Percentiles rank a stretch among this genome's conserved stretches.
phyloP scores from a whole-genome alignment of 192 early-diverging fungal genomes.

The Coemansia sp. region DNA sequence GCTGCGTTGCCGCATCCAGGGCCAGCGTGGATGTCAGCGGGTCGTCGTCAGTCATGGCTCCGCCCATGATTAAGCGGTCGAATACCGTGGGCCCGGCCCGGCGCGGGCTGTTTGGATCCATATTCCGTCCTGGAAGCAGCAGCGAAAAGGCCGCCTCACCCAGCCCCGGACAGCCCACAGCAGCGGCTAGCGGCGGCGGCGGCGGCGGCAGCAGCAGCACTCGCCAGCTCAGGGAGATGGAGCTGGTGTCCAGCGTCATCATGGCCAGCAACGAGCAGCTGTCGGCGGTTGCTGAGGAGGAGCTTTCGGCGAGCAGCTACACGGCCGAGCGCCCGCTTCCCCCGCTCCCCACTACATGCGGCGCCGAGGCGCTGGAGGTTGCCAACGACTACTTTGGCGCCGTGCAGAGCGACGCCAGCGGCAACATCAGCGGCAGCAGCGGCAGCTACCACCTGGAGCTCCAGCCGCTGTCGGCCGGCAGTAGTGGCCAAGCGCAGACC shows the following conservation, averaged over 20 bases:
- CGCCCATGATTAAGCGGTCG: constrained; percentile 37
- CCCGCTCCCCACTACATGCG: constrained; percentile 5
- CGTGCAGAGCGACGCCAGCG: constrained; percentile 7
- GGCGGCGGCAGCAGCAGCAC: not conserved
- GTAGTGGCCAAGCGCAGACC: constrained; percentile 8
- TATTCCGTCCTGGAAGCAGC: constrained; percentile 12
- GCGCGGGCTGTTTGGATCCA: constrained; percentile 31
- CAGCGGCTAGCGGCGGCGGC: not conserved
- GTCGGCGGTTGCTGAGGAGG: not conserved
- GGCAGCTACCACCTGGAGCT: not conserved
- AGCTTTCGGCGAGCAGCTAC: not conserved
- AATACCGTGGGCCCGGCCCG: constrained; percentile 42
- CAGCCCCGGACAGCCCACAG: not conserved
- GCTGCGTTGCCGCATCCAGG: not conserved
- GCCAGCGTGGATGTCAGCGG: constrained; percentile 37
- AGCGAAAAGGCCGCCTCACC: not conserved
- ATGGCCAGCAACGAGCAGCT: not conserved
- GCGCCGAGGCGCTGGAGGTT: not conserved
- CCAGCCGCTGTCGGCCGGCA: not conserved
- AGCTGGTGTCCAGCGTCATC: constrained; percentile 9
- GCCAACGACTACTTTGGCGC: constrained; percentile 37
- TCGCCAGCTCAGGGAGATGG: constrained; percentile 29
- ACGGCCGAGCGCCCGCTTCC: constrained; percentile 2
- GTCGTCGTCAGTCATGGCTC: not conserved
- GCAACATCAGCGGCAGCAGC: constrained; percentile 4